These are phyloP conservation scores for Chlorella sorokiniana DNA, from an alignment of 139 green algal species.

Conservation along the genomic window DNA sequence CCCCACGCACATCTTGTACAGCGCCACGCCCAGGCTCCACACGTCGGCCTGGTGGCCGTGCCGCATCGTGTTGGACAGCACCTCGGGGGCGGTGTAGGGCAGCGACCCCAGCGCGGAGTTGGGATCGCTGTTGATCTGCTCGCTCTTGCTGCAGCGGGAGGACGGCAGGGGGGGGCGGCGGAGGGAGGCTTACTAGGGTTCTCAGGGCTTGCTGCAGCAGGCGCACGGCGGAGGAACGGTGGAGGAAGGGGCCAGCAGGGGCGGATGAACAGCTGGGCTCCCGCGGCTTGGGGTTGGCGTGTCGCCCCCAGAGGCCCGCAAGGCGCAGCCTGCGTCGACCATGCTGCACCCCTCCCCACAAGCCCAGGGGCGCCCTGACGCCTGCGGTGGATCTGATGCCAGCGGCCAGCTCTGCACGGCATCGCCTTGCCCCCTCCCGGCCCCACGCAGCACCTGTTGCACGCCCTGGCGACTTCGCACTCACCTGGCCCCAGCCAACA, in stretches of 20 bases:
- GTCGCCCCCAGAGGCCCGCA: too few species aligned
- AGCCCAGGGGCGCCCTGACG: too few species aligned
- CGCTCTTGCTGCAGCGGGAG: constrained; percentile 35
- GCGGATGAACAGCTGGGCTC: background rate
- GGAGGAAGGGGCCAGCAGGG: background rate
- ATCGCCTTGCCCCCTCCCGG: background rate
- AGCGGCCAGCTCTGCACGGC: background rate
- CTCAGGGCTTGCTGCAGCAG: constrained; percentile 2
- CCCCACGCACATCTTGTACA: constrained; percentile 51
- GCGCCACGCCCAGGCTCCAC: constrained; percentile 47
- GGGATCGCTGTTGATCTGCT: constrained; percentile 55
- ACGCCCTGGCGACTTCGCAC: too few species aligned
- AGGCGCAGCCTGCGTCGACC: too few species aligned
- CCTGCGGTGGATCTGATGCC: background rate
- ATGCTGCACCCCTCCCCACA: too few species aligned
- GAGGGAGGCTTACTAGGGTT: background rate
- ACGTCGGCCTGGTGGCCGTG: constrained; percentile 45
- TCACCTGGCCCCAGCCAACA: too few species aligned
- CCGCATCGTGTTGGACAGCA: constrained; percentile 37
- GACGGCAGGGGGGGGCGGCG: background rate
- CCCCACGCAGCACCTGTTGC: too few species aligned
- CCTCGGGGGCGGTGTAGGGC: constrained; percentile 50
- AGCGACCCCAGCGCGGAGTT: constrained; percentile 41
- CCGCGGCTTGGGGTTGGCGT: too few species aligned
- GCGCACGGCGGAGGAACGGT: background rate